Evolutionary conservation across 1,284 basidiomycete species (phyloP).

Genomic region (Neonothopanus nambi): DNA sequence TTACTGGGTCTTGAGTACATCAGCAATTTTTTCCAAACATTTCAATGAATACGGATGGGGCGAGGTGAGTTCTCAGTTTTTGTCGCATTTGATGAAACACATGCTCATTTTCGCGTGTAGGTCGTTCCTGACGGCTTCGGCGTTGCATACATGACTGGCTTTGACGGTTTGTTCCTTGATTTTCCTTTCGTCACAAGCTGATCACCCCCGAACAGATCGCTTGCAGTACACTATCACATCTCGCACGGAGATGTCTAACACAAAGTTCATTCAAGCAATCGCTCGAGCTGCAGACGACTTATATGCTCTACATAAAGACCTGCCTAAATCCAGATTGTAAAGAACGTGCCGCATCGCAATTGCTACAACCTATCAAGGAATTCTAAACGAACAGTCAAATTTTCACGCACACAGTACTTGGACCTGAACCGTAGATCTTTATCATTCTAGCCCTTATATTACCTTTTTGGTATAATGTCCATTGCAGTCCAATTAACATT

Average conservation of each 20-base stretch:
- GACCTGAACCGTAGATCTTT: no score
- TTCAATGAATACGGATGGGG: constrained; percentile 87
- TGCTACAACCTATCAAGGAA: no score
- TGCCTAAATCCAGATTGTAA: no score
- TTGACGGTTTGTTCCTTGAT: constrained; percentile 24
- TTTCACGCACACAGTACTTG: no score
- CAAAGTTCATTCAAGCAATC: constrained; percentile 65
- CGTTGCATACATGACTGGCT: constrained; percentile 58
- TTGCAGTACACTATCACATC: constrained; percentile 84
- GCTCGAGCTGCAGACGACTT: constrained; percentile 66
- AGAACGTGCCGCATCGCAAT: no score
- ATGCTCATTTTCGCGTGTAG: constrained; percentile 27
- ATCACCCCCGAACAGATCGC: constrained; percentile 50
- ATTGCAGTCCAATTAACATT: no score
- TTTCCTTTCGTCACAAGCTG: not conserved
- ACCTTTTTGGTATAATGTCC: no score
- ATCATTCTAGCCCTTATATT: no score
- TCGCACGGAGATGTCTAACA: constrained; percentile 74
- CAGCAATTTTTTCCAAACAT: constrained; percentile 81
- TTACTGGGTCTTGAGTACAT: constrained; percentile 82
- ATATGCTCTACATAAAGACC: constrained; percentile 45
- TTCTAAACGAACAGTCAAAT: no score
- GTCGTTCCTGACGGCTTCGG: constrained; percentile 71
- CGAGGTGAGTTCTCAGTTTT: constrained; percentile 50
- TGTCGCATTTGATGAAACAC: not conserved